Evolutionary conservation across 768 basidiomycete genomes (phyloP), one percentile per base, ranked within the genome.

Genomic region (Pluteus cervinus): DNA sequence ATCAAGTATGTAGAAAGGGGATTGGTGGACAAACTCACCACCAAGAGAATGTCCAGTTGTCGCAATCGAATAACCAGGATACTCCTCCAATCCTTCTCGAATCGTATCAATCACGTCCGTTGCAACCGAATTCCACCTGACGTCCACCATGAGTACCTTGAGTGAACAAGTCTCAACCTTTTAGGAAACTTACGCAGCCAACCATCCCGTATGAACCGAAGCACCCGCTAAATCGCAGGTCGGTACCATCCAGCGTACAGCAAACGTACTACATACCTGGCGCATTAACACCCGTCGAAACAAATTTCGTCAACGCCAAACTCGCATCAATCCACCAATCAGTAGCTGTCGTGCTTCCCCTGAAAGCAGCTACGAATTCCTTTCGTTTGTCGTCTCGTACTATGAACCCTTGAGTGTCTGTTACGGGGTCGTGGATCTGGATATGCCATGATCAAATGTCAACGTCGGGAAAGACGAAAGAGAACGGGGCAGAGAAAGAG

Each of bases 351-450:
- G 43, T 36, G 28, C 63, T 58, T 23, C 71, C 69, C 20, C 60
- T 65, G 32, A 72, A 56, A 18, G 66, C 53, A 17, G 69, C 51
- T 12, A 72, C 43, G 29, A 72, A 52, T 41, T 72, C 69, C 37
- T 60, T 49, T 20, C 57, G 51, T 2, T 43, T 51, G 39, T 71
- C 66, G 40, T 72, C 71, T 14, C 66, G 58, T 1, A 62, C 69
- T 17, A 72, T 56, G 36, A 63, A 73, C 16, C 69, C 71, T 52
- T 64, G 63, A 2, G 62, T 61, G 16, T 60, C 56, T 10, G 65
- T 65, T n/a, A 60, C 4, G 2, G 60, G 24, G 34, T 61, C 49
- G 36, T 41, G 54, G 39, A 71, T 63, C 69, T 70, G 39, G 11
- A 38, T 24, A 31, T 7, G 25, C 4, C n/a, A 9, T n/a, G 28